Base-by-base conservation (phyloP, 345 rosid species). In the Populus euphratica region DNA sequence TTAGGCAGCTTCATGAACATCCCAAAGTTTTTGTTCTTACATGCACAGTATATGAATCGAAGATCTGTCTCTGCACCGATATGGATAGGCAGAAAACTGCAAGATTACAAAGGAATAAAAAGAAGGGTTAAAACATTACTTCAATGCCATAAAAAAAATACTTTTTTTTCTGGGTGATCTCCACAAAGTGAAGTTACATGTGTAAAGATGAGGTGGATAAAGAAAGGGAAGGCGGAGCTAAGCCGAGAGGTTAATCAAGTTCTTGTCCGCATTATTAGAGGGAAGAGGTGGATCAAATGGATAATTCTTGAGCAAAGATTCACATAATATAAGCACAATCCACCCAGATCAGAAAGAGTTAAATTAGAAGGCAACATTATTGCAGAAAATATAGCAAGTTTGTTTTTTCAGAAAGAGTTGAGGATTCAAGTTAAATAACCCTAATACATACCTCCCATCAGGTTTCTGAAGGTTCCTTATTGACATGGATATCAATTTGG, bases 1-100 rank as follows among this genome's bases (percentile, higher is more conserved):
- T 36, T 31, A 70, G 47, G 61, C 4, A 73, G 73, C 6, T 54
- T 43, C 52, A 47, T 61, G 33, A 63, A 68, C 64, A 67, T 72
- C 27, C 52, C 74, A 39, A 62, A 59, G 12, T 11, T 73, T 75
- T 69, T 77, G 72, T 70, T 17, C 98, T 88, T 87, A 93, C 99
- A 94, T 64, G 98, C 97, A 87, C 98, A 96, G 78, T 91, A 96
- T 47, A 90, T 78, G 81, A 96, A 96, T 29, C 94, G 91, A 79
- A 96, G 96, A 85, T 92, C 97, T 66, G 76, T 89, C 86, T 96
- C 98, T 23, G 93, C 98, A 52, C 98, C 94, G 77, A 75, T 82
- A 87, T 92, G 96, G 76, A 92, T 79, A 11, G 98, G 97, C 87
- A 92, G 88, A 87, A 92, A 93, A 80, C 99, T 96, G 88, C 36